Percentiles rank a stretch among this genome's conserved stretches.
Evolutionary conservation across 2,329 filamentous ascomycete genomes (phyloP).

Genomic region (Pestalotiopsis sp.): DNA sequence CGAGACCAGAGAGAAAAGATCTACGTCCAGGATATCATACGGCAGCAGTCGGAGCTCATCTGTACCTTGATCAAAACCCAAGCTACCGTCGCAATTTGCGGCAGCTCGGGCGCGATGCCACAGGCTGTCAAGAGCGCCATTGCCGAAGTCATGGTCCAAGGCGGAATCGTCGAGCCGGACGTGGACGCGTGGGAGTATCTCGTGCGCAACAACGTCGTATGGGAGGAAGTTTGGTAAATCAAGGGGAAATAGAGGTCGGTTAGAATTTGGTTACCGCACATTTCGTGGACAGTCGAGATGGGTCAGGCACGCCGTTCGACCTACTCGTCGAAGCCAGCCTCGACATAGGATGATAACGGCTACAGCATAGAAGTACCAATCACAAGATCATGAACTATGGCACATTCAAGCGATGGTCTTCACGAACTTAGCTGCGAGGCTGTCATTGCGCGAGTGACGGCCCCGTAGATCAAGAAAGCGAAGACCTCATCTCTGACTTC

Average conservation of each 20-base stretch:
- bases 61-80: constrained; percentile 38
- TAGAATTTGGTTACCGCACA: background rate
- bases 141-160: constrained; percentile 48
- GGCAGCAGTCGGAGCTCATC: constrained; percentile 40
- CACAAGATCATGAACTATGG: too few species aligned
- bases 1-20: constrained; percentile 63
- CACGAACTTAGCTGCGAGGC: too few species aligned
- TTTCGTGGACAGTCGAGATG: background rate
- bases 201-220: constrained; percentile 43
- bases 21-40: constrained; percentile 59
- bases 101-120: constrained; percentile 62
- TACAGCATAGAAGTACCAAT: too few species aligned
- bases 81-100: constrained; percentile 56
- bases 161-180: constrained; percentile 32
- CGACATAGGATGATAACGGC: too few species aligned
- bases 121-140: constrained; percentile 55
- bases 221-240: constrained; percentile 62
- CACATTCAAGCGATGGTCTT: too few species aligned
- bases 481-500: too few species aligned
- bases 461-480: too few species aligned
- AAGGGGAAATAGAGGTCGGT: too few species aligned
- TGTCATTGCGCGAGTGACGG: too few species aligned
- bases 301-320: background rate
- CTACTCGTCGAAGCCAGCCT: background rate
- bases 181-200: constrained; percentile 40